Percentiles rank a stretch among this genome's conserved stretches.
Conservation (phyloP, 2,329 filamentous ascomycete species). For the Diaporthe vexans region DNA sequence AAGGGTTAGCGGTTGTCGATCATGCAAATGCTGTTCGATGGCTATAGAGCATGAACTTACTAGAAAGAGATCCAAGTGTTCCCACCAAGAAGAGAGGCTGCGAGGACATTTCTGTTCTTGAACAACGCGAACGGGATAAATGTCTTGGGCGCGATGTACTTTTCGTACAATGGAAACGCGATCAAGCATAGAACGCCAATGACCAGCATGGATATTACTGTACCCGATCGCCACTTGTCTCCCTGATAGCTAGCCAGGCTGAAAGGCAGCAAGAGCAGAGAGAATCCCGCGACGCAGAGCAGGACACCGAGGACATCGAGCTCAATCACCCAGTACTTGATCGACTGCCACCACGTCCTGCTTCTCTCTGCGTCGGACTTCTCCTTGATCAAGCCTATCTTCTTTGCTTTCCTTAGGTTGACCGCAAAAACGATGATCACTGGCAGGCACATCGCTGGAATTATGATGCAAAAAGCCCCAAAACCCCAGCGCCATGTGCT, state of each 20-base stretch:
- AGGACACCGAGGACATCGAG: constrained; percentile 18
- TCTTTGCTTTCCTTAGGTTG: constrained; percentile 19
- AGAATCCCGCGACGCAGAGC: constrained; percentile 26
- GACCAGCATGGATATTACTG: constrained; percentile 26
- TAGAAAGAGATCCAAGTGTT: constrained; percentile 31
- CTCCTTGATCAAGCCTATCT: constrained; percentile 4
- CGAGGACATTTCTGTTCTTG: constrained; percentile 33
- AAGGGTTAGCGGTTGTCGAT: neutral
- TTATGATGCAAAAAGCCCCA: constrained; percentile 20
- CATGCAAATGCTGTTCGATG: neutral
- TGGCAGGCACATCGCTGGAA: constrained; percentile 13
- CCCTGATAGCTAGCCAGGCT: constrained; percentile 36
- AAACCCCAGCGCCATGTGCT: constrained; percentile 27
- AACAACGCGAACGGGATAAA: constrained; percentile 27
- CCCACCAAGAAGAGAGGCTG: constrained; percentile 20
- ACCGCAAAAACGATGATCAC: constrained; percentile 22
- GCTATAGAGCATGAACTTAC: neutral
- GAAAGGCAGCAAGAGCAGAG: constrained; percentile 27
- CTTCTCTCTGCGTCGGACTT: neutral
- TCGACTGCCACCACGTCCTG: constrained; percentile 16
- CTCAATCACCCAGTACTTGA: constrained; percentile 19
- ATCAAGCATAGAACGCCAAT: constrained; percentile 19
- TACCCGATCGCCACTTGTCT: constrained; percentile 31
- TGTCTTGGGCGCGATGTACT: constrained; percentile 18
- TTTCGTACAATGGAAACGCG: constrained; percentile 20